Conservation (phyloP, 1,284 basidiomycete genomes). For the Moniliella sp. region DNA sequence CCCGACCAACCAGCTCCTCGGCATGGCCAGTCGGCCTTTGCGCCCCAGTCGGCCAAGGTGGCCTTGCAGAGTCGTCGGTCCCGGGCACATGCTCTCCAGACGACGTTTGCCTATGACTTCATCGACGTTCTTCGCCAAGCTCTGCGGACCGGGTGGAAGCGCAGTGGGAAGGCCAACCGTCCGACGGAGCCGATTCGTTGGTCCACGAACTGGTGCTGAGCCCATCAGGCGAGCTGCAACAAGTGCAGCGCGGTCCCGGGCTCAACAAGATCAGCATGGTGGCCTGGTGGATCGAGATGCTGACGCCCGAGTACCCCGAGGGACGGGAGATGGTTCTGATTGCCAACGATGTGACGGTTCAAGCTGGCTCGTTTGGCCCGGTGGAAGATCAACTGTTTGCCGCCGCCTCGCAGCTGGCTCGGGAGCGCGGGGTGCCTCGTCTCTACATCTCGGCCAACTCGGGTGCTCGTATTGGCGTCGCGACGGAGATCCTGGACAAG, state of each 20-base stretch:
- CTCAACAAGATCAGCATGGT: constrained; percentile 95
- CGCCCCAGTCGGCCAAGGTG: constrained; percentile 79
- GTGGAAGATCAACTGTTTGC: constrained; percentile 88
- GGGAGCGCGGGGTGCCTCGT: constrained; percentile 64
- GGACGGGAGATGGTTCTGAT: constrained; percentile 73
- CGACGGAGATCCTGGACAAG: constrained; percentile 68
- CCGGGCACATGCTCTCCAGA: constrained; percentile 94
- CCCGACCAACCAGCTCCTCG: constrained; percentile 12
- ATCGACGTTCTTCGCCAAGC: constrained; percentile 94
- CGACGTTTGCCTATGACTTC: constrained; percentile 94
- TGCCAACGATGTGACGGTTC: constrained; percentile 96
- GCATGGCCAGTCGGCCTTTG: constrained; percentile 5
- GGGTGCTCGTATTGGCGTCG: constrained; percentile 83
- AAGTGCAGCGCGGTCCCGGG: constrained; percentile 74
- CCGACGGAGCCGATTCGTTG: constrained; percentile 16
- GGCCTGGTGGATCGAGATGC: constrained; percentile 79
- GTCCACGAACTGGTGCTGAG: constrained; percentile 61
- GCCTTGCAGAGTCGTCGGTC: constrained; percentile 97
- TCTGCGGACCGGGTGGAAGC: constrained; percentile 71
- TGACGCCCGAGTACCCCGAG: constrained; percentile 75
- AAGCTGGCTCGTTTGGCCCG: constrained; percentile 94
- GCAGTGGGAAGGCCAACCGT: constrained; percentile 40
- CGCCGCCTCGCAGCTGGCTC: constrained; percentile 77
- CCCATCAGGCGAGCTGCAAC: constrained; percentile 67
- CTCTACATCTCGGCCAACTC: constrained; percentile 97